Percentiles rank a stretch among this genome's conserved stretches.
These are phyloP conservation scores for Mycena sp. DNA, from an alignment of 1,284 basidiomycete genomes.

Conservation along the genomic window DNA sequence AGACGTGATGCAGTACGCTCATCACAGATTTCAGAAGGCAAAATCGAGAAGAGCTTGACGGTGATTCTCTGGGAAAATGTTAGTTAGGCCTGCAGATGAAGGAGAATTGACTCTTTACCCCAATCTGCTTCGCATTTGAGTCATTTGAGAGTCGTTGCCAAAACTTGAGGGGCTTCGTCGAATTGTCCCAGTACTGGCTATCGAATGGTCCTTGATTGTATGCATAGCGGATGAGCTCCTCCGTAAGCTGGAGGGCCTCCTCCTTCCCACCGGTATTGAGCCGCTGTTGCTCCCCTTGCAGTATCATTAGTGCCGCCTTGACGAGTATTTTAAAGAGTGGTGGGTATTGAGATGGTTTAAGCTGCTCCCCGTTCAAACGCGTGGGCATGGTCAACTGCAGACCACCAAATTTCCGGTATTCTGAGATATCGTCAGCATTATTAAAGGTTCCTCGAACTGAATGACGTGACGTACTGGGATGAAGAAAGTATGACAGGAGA, in stretches of 20 bases:
- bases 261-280: background rate
- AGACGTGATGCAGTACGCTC: constrained; percentile 36
- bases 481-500: constrained; percentile 35
- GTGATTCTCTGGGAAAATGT: constrained; percentile 29
- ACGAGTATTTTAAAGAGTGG: constrained; percentile 24
- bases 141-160: constrained; percentile 30
- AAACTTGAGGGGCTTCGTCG: constrained; percentile 31
- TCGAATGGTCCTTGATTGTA: constrained; percentile 31
- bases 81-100: background rate
- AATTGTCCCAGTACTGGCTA: constrained; percentile 3
- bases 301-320: constrained; percentile 14
- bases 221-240: constrained; percentile 32
- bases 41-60: constrained; percentile 38
- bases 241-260: constrained; percentile 6
- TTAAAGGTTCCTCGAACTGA: background rate
- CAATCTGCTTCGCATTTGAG: constrained; percentile 31
- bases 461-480: constrained; percentile 27
- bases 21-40: constrained; percentile 40
- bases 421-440: background rate
- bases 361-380: constrained; percentile 11
- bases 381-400: constrained; percentile 32
- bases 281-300: constrained; percentile 19
- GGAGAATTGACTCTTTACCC: constrained; percentile 18
- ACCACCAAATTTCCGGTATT: constrained; percentile 24
- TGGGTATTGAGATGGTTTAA: constrained; percentile 14